Conservation (phyloP, 148 eudicot species). For the Euryodendron excelsum region DNA sequence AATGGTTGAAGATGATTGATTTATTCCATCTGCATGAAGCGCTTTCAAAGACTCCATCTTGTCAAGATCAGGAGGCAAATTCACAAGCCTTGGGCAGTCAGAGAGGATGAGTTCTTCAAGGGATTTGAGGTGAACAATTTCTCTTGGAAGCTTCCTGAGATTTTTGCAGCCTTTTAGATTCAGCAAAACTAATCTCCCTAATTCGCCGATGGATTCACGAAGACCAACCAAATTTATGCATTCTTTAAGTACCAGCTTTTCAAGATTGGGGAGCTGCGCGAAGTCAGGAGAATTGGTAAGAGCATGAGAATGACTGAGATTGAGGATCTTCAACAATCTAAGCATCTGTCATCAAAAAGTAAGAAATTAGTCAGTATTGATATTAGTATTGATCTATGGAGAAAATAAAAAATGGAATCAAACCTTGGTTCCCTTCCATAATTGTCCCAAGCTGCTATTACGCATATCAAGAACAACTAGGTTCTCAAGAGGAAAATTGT, state of each 20-base stretch:
- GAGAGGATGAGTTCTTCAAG: too few species aligned
- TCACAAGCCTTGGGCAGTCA: not conserved
- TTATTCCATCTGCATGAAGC: not conserved
- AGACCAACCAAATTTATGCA: slow-evolving; percentile 6
- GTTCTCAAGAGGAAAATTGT: not conserved
- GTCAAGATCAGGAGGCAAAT: not conserved
- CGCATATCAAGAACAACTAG: slow-evolving; percentile 18
- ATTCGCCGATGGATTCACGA: not conserved
- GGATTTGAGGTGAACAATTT: too few species aligned
- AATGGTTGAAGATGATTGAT: not conserved
- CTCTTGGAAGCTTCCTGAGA: too few species aligned
- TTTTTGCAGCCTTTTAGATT: too few species aligned
- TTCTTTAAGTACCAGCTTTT: not conserved
- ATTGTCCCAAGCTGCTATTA: too few species aligned
- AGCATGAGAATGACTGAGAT: too few species aligned
- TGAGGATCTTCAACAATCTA: not conserved
- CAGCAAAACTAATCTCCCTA: not conserved
- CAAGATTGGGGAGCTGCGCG: not conserved
- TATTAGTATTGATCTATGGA: too few species aligned
- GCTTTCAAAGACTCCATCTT: not conserved
- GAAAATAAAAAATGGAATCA: not conserved
- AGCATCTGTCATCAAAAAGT: not conserved
- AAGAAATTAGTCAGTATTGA: not conserved
- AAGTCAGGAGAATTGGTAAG: not conserved
- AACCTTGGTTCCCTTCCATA: slow-evolving; percentile 7